Conservation (phyloP, 78 protist genomes). For the Protostelium mycophagum region DNA sequence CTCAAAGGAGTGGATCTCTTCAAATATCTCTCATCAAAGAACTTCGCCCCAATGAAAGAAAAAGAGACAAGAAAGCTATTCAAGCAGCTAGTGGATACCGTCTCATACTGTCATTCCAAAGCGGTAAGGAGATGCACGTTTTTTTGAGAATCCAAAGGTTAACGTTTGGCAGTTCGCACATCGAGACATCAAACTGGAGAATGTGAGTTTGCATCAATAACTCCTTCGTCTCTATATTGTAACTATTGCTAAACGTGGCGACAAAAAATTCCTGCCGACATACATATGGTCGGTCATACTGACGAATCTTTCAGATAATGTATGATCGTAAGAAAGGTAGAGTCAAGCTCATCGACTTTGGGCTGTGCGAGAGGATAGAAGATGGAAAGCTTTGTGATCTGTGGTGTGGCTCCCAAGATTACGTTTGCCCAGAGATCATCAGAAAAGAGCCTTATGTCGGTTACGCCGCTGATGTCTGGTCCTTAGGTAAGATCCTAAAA, state of each 20-base stretch:
- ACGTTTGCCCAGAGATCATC: not conserved
- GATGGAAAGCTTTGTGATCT: not conserved
- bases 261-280: too few species aligned
- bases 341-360: conserved; percentile 1
- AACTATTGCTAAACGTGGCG: too few species aligned
- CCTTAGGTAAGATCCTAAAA: not conserved
- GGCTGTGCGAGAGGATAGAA: not conserved
- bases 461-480: not conserved
- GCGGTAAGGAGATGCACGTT: too few species aligned
- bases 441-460: not conserved
- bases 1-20: not conserved
- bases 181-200: not conserved
- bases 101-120: not conserved
- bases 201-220: too few species aligned
- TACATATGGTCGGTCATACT: not conserved
- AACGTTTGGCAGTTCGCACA: too few species aligned
- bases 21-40: not conserved
- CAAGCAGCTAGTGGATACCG: not conserved
- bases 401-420: not conserved
- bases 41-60: not conserved
- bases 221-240: too few species aligned
- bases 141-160: too few species aligned
- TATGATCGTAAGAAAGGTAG: not conserved
- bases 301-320: not conserved
- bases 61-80: not conserved